phyloP scores from a whole-genome alignment of 805 yeast species.

The Wickerhamomyces ciferrii region DNA sequence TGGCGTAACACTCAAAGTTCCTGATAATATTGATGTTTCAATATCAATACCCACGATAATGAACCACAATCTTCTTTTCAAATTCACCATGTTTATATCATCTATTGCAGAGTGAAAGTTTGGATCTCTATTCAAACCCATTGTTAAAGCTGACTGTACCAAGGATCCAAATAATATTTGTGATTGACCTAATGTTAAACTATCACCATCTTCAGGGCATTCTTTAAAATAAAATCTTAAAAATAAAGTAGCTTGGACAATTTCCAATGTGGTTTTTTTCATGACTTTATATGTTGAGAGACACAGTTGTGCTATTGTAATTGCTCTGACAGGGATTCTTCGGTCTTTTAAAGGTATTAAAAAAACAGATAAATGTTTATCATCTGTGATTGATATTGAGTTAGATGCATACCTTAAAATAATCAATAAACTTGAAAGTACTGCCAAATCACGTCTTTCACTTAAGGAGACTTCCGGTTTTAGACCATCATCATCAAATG shows the following conservation, averaged over 20 bases:
- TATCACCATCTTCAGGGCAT: constrained; percentile 37
- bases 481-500: background rate
- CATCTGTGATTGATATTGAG: background rate
- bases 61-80: constrained; percentile 1
- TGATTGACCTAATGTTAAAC: constrained; percentile 34
- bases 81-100: background rate
- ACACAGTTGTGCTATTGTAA: constrained; percentile 1
- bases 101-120: too few species aligned
- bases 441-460: constrained; percentile 1
- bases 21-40: background rate
- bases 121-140: constrained; percentile 6
- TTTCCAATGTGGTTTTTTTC: constrained; percentile 27
- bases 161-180: constrained; percentile 25
- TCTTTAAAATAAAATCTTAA: constrained; percentile 30
- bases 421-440: background rate
- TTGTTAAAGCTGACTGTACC: background rate
- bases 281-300: constrained; percentile 1
- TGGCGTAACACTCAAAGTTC: background rate
- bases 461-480: background rate
- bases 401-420: background rate
- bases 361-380: background rate
- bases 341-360: background rate
- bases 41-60: background rate
- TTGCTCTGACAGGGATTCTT: background rate
- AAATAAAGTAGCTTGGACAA: constrained; percentile 30